Evolutionary conservation across 2,329 filamentous ascomycete genomes (phyloP).

Genomic region (Phyllosticta citrichinensis): DNA sequence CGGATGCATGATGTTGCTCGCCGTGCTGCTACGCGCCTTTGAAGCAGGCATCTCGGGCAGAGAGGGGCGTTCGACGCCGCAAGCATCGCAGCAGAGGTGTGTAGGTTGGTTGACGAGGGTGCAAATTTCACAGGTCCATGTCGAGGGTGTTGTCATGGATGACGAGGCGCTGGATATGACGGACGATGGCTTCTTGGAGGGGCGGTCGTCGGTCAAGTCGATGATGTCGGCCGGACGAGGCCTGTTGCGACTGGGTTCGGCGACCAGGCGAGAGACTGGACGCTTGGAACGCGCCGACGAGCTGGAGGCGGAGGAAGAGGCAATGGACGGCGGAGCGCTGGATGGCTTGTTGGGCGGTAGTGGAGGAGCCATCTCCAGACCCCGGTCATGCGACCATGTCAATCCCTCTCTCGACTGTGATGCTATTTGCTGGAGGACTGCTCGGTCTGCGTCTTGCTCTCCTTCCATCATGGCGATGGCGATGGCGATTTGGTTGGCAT

Average conservation of each 20-base stretch:
- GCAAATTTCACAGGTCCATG: conserved; percentile 52
- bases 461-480: conserved; percentile 77
- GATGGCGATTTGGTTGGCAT: conserved; percentile 80
- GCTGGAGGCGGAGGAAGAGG: background rate
- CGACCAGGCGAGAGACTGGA: conserved; percentile 26
- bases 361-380: conserved; percentile 25
- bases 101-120: conserved; percentile 52
- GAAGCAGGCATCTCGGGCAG: conserved; percentile 17
- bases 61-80: conserved; percentile 45
- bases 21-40: conserved; percentile 22
- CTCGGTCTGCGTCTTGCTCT: conserved; percentile 58
- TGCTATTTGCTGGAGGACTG: conserved; percentile 39
- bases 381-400: conserved; percentile 26
- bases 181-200: conserved; percentile 16
- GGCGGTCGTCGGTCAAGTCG: conserved; percentile 11
- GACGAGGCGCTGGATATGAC: background rate
- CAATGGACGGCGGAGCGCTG: background rate
- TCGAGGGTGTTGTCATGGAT: conserved; percentile 14
- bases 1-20: conserved; percentile 15
- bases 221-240: conserved; percentile 10
- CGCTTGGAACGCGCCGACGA: conserved; percentile 16
- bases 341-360: background rate
- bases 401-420: conserved; percentile 25
- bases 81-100: conserved; percentile 52
- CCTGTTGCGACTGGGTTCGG: conserved; percentile 13